Conservation (phyloP, 2,329 filamentous ascomycete species). For the Ascochyta rabiei region DNA sequence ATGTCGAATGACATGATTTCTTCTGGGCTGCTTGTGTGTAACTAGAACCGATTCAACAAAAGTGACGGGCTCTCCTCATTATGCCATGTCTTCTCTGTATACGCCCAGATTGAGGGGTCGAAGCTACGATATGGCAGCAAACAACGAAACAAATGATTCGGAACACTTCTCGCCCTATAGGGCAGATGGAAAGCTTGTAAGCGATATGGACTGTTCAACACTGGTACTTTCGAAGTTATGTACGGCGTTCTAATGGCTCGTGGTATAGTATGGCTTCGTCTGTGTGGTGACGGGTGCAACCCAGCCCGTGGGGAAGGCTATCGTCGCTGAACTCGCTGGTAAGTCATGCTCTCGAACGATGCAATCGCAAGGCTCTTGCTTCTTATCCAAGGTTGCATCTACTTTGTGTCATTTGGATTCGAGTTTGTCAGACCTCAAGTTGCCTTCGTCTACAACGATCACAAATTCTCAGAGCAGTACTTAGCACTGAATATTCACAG, state of each 20-base stretch:
- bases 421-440: background rate
- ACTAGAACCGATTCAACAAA: conserved; percentile 10
- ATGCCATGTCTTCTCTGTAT: background rate
- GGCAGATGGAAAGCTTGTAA: conserved; percentile 62
- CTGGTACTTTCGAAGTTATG: background rate
- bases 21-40: background rate
- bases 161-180: conserved; percentile 64
- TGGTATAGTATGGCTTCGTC: conserved; percentile 64
- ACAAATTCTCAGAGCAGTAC: background rate
- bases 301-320: conserved; percentile 65
- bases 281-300: conserved; percentile 68
- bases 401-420: background rate
- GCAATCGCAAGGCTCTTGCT: background rate
- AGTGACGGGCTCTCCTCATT: conserved; percentile 43
- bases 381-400: background rate
- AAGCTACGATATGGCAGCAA: conserved; percentile 10
- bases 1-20: conserved; percentile 28
- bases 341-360: conserved; percentile 14
- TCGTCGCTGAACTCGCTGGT: conserved; percentile 66
- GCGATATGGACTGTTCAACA: conserved; percentile 21
- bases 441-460: background rate
- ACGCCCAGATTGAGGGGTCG: no score
- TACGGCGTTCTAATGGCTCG: background rate
- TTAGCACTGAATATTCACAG: conserved; percentile 41
- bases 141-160: conserved; percentile 38